Evolutionary conservation across 768 basidiomycete genomes (phyloP).

Genomic region (Trichaptum fuscoviolaceum): DNA sequence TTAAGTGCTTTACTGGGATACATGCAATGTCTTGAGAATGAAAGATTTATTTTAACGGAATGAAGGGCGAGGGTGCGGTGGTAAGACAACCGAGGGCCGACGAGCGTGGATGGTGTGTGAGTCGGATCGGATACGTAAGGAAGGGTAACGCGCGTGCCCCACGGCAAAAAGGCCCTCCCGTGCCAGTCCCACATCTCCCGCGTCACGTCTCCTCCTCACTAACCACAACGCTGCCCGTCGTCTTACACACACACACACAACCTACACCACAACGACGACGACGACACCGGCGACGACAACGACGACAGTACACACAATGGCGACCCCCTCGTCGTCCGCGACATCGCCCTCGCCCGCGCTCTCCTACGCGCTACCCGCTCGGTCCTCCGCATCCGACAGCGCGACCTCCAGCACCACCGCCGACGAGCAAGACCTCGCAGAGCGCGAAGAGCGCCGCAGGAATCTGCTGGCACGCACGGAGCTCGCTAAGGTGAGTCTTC

Average conservation of each 20-base stretch:
- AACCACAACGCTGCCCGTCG: not conserved
- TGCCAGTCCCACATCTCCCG: not conserved
- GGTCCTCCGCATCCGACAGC: constrained; percentile 30
- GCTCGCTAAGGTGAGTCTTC: constrained; percentile 65
- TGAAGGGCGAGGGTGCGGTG: not conserved
- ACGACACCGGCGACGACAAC: constrained; percentile 7
- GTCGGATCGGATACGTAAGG: constrained; percentile 1
- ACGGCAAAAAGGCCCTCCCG: constrained; percentile 1
- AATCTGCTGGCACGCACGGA: constrained; percentile 78
- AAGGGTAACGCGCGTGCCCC: constrained; percentile 1
- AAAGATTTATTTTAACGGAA: too few relatives aligned
- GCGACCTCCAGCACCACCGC: constrained; percentile 31
- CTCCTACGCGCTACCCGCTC: constrained; percentile 45
- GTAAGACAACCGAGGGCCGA: not conserved
- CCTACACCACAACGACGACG: not conserved
- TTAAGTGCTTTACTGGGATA: not conserved
- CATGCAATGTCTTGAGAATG: too few relatives aligned
- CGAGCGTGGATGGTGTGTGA: not conserved
- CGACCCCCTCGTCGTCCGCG: constrained; percentile 74
- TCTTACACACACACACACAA: too few relatives aligned
- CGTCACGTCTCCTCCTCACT: not conserved
- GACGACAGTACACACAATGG: constrained; percentile 40
- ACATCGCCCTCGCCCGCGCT: constrained; percentile 79
- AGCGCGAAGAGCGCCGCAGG: constrained; percentile 59
- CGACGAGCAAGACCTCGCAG: constrained; percentile 35